These are phyloP conservation scores for Raphanus sativus DNA, from an alignment of 345 rosid species.

Conservation along the genomic window DNA sequence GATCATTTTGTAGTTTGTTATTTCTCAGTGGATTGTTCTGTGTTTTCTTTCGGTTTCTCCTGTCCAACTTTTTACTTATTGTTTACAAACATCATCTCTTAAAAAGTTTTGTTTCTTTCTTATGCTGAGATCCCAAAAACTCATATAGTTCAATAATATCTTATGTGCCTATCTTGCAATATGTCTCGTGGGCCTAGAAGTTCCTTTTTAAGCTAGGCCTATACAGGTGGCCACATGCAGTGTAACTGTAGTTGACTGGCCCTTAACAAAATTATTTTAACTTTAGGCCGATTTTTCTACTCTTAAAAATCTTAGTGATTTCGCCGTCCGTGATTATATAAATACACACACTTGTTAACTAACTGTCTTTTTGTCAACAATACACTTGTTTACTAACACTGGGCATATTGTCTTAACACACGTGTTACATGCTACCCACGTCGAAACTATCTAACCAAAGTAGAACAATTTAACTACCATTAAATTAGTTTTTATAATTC, in stretches of 20 bases:
- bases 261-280: too few species aligned
- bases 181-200: too few species aligned
- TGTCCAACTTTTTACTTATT: conserved; percentile 1
- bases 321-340: background rate
- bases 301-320: background rate
- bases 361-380: too few species aligned
- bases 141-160: too few species aligned
- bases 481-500: background rate
- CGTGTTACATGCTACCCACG: conserved; percentile 29
- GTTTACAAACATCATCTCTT: background rate
- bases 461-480: background rate
- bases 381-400: background rate
- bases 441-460: conserved; percentile 20
- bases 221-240: too few species aligned
- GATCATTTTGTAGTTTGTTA: conserved; percentile 25
- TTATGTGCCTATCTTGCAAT: too few species aligned
- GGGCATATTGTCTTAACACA: background rate
- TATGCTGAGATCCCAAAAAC: too few species aligned
- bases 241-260: too few species aligned
- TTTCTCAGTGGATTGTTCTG: conserved; percentile 5
- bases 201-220: too few species aligned
- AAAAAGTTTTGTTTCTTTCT: too few species aligned
- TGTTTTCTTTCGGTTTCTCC: background rate
- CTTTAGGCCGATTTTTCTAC: background rate
- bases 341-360: background rate